Evolutionary conservation across 495 filamentous ascomycete species (phyloP).

Genomic region (Xylona heveae): DNA sequence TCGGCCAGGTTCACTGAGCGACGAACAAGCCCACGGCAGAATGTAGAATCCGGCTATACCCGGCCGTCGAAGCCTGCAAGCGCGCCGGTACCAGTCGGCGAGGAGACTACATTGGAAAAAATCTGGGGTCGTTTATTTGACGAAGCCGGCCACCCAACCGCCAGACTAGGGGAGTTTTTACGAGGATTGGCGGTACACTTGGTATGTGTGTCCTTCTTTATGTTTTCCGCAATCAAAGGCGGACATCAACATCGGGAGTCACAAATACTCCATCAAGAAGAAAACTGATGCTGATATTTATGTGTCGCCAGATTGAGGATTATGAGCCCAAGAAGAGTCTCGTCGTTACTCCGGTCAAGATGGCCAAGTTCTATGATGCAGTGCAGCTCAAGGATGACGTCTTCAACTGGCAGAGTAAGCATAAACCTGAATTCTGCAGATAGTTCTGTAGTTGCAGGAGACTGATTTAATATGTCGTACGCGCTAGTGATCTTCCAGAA

Average conservation of each 20-base stretch:
- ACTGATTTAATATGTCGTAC: too few relatives aligned
- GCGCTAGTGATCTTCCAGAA: too few relatives aligned
- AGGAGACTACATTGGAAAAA: conserved; percentile 39
- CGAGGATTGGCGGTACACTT: conserved; percentile 60
- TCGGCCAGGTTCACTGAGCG: too few relatives aligned
- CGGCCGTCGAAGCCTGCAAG: conserved; percentile 25
- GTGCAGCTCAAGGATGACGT: conserved; percentile 38
- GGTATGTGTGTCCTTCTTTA: conserved; percentile 23
- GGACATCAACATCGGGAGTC: too few relatives aligned
- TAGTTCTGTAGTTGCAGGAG: conserved; percentile 13
- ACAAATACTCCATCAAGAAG: too few relatives aligned
- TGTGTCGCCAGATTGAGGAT: conserved; percentile 41
- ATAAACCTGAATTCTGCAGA: conserved; percentile 15
- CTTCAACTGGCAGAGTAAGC: conserved; percentile 43
- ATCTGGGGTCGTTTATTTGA: conserved; percentile 68
- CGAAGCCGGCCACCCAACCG: conserved; percentile 38
- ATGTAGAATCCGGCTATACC: conserved; percentile 8
- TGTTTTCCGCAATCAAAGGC: too few relatives aligned
- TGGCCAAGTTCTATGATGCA: conserved; percentile 55
- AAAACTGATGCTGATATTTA: conserved; percentile 11
- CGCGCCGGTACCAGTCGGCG: conserved; percentile 24
- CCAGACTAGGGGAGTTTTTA: conserved; percentile 48
- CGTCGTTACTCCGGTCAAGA: conserved; percentile 64
- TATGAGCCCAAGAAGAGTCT: conserved; percentile 50
- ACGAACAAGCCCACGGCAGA: too few relatives aligned